Conservation (phyloP, 495 filamentous ascomycete genomes). For the Chaetomium cochliodes region DNA sequence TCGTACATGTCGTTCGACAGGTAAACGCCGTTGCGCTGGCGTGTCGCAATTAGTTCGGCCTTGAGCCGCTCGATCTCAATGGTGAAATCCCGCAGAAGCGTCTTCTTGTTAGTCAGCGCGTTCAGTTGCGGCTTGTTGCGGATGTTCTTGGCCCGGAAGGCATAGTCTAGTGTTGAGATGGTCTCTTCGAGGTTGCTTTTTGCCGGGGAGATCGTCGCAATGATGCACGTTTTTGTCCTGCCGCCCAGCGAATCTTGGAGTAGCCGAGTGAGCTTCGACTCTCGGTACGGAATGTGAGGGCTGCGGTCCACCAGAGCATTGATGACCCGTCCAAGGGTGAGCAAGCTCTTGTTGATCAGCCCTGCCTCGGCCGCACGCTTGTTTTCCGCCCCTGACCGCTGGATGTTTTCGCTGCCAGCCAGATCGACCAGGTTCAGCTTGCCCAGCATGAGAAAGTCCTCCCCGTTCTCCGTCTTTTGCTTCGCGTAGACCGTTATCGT, state of each 20-base stretch:
- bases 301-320: slow-evolving; percentile 93
- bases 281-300: slow-evolving; percentile 90
- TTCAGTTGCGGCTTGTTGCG: slow-evolving; percentile 97
- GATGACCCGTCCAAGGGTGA: slow-evolving; percentile 94
- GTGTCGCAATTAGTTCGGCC: slow-evolving; percentile 86
- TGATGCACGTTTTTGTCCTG: slow-evolving; percentile 96
- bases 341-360: slow-evolving; percentile 94
- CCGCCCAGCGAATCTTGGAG: slow-evolving; percentile 96
- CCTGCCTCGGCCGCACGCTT: slow-evolving; percentile 95
- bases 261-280: slow-evolving; percentile 92
- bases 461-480: slow-evolving; percentile 68
- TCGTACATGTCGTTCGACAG: slow-evolving; percentile 80
- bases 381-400: slow-evolving; percentile 93
- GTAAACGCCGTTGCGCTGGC: slow-evolving; percentile 93
- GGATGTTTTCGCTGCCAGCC: slow-evolving; percentile 96
- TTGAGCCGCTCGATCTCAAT: slow-evolving; percentile 92
- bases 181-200: slow-evolving; percentile 96
- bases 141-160: slow-evolving; percentile 96
- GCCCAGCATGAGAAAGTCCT: slow-evolving; percentile 88
- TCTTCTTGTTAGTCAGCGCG: slow-evolving; percentile 86
- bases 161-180: slow-evolving; percentile 95
- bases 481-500: slow-evolving; percentile 90
- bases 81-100: slow-evolving; percentile 83
- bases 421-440: slow-evolving; percentile 96
- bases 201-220: slow-evolving; percentile 91